Evolutionary conservation across 78 protist species (phyloP), one percentile per base, ranked within the genome.

Genomic region (Dictyostelium capitatum): DNA sequence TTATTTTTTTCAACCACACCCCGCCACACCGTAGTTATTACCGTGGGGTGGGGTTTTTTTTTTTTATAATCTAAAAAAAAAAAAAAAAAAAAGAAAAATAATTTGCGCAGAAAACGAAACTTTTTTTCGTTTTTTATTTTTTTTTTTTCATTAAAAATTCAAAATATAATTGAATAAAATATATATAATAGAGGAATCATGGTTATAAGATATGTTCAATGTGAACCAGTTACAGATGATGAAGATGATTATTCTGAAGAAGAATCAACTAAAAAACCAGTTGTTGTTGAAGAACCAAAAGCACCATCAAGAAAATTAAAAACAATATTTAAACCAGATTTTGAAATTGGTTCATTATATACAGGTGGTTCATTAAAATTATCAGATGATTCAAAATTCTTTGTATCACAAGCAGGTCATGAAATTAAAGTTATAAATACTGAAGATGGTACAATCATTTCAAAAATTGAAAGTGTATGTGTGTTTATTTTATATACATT

Each of bases 171-270:
- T n/a, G n/a, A n/a, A n/a, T n/a, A n/a, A n/a, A n/a, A n/a, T n/a
- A n/a, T n/a, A 37, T 37, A 37, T 37, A 37, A 37, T 37, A 37
- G 43, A 41, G 3, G 37, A 28, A 53, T 1, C 37, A 28, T 12
- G 53, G 7, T 51, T 51, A 67, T 67, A 67, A 67, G 93, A 87
- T 59, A 25, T 87, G 59, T 77, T 62, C 41, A 87, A 87, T 20
- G 93, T 87, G 32, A 84, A 67, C 82, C 78, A 12, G 91, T 84
- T 11, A 57, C 50, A 41, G 84, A 77, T 65, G 93, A 87, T 47
- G 74, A 87, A 25, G 37, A 51, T 10, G 83, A 77, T 47, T 43
- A 87, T 47, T 19, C 30, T 0, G 82, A 85, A 15, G 73, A 59
- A 15, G 59, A 65, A 8, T 0, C 67, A 3, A 80, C 17, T 23